Conservation (phyloP, 148 eudicot genomes). For the Camellia lanceoleosa region DNA sequence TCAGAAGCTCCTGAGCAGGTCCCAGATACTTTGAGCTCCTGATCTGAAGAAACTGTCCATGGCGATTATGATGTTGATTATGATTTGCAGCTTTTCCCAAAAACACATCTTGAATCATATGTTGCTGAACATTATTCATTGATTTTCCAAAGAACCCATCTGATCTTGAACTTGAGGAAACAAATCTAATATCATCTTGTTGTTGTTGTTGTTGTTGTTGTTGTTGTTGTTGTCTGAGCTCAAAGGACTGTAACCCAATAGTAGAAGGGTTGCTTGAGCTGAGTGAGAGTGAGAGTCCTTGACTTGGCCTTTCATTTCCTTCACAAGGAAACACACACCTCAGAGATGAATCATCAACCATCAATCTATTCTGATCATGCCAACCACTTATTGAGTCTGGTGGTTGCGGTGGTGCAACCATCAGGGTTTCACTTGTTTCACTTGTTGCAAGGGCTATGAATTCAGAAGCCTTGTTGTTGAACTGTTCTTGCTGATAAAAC, state of each 20-base stretch:
- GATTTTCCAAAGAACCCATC: conserved; percentile 29
- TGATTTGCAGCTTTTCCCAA: conserved; percentile 25
- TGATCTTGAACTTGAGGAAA: conserved; percentile 26
- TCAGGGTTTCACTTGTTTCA: conserved; percentile 4
- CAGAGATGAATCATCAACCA: conserved; percentile 41
- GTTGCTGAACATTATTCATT: conserved; percentile 13
- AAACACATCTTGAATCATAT: conserved; percentile 31
- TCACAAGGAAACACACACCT: conserved; percentile 78
- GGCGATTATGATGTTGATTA: background rate
- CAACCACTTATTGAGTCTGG: conserved; percentile 3
- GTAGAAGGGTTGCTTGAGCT: conserved; percentile 63
- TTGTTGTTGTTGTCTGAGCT: conserved; percentile 40
- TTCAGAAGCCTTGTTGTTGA: too few relatives aligned
- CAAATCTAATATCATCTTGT: conserved; percentile 27
- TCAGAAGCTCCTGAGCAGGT: conserved; percentile 74
- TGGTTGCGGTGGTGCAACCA: conserved; percentile 7
- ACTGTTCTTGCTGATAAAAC: conserved; percentile 12
- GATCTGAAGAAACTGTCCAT: conserved; percentile 33
- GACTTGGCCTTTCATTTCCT: conserved; percentile 88
- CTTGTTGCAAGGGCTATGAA: too few relatives aligned
- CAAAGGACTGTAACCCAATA: conserved; percentile 75
- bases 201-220: conserved; percentile 19
- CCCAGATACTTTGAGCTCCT: conserved; percentile 70
- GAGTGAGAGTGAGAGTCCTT: conserved; percentile 89
- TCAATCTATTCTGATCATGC: conserved; percentile 23